Evolutionary conservation across 2,329 filamentous ascomycete genomes (phyloP).

Genomic region (Coniella vitis): DNA sequence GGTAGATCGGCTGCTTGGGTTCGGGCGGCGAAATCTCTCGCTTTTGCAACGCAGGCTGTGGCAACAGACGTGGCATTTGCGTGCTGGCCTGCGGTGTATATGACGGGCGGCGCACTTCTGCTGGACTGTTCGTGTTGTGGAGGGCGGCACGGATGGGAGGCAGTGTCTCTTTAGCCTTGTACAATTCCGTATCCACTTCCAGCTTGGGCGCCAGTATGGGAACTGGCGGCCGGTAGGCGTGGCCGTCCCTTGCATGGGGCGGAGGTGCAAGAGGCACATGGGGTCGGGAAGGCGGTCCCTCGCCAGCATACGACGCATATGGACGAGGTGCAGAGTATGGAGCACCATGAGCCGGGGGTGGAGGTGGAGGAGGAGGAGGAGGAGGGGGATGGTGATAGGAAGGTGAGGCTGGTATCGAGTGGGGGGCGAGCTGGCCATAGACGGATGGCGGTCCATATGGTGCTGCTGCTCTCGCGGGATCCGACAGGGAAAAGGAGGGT

Average conservation of each 20-base stretch:
- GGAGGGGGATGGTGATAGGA: too few species aligned
- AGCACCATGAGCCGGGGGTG: slow-evolving; percentile 19
- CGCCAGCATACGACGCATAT: slow-evolving; percentile 19
- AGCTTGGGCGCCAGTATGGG: slow-evolving; percentile 8
- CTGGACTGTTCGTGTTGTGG: background rate
- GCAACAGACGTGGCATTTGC: slow-evolving; percentile 10
- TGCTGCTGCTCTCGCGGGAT: slow-evolving; percentile 21
- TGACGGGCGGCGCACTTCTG: slow-evolving; percentile 5
- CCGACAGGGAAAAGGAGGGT: slow-evolving; percentile 18
- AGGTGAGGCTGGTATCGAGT: slow-evolving; percentile 28
- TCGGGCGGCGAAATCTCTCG: slow-evolving; percentile 5
- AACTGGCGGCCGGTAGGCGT: slow-evolving; percentile 7
- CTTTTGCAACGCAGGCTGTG: slow-evolving; percentile 2
- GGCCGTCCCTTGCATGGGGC: slow-evolving; percentile 14
- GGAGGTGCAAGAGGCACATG: slow-evolving; percentile 21
- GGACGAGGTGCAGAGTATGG: slow-evolving; percentile 6
- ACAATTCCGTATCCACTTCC: slow-evolving; percentile 9
- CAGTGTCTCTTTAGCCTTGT: slow-evolving; percentile 6
- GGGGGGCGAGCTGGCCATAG: slow-evolving; percentile 22
- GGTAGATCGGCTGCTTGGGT: background rate
- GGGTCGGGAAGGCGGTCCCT: slow-evolving; percentile 24
- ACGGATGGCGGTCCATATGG: slow-evolving; percentile 20
- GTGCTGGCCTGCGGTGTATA: slow-evolving; percentile 2
- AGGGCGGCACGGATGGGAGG: slow-evolving; percentile 9
- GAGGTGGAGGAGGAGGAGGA: too few species aligned